Evolutionary conservation across 495 filamentous ascomycete species (phyloP), one percentile per base, ranked within the genome.

Genomic region (Apiosordaria backusii): DNA sequence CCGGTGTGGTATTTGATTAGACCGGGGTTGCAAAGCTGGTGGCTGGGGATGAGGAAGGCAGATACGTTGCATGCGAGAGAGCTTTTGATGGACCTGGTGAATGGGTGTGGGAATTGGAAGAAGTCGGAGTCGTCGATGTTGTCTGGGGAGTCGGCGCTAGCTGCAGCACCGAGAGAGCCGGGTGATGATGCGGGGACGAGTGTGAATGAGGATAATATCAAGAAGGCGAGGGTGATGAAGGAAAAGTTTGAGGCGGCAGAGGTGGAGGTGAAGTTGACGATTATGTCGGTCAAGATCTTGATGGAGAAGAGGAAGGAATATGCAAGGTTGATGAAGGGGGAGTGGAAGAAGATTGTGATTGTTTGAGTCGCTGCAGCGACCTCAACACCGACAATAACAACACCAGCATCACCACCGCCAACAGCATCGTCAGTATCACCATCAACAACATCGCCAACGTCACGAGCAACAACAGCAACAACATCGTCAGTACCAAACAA

Each of bases 331-430:
- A 65, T 54, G 25, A 62, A 60, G 63, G 53, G 40, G 18, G 63
- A 60, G n/a, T 68, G 62, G 67, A 63, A 62, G 53, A 52, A 58
- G 27, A 62, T 65, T 24, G 59, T 65, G 58, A 65, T 68, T 60
- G n/a, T 68, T 35, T 68, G 10, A 45, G 35, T 13, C 16, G 10
- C 1, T n/a, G n/a, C n/a, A n/a, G n/a, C n/a, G n/a, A n/a, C n/a
- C n/a, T n/a, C n/a, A n/a, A n/a, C n/a, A n/a, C n/a, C n/a, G n/a
- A n/a, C n/a, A n/a, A n/a, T n/a, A n/a, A n/a, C n/a, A n/a, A n/a
- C n/a, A n/a, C n/a, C n/a, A n/a, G n/a, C n/a, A n/a, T n/a, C n/a
- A n/a, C n/a, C n/a, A n/a, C n/a, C n/a, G n/a, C n/a, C n/a, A n/a
- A n/a, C n/a, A n/a, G n/a, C n/a, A n/a, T n/a, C n/a, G n/a, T n/a